Base-by-base conservation (phyloP, 1,139 yeast species). In the Meyerozyma elateridarum region DNA sequence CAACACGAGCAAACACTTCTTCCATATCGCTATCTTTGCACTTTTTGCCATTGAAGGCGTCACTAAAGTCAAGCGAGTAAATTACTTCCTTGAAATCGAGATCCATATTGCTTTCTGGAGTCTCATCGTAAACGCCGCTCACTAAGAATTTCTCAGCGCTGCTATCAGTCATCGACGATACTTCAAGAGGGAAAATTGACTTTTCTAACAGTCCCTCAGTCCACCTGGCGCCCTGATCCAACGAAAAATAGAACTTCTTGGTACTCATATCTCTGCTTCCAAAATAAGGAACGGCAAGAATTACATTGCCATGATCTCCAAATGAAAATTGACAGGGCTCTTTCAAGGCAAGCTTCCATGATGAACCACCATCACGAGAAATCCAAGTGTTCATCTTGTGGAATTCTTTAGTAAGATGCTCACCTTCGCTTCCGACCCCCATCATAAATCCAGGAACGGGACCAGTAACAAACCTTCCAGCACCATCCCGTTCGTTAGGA, bases 281-380 rank as follows among this genome's bases (percentile, higher is more conserved):
- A 29, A 53, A 52, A 39, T 56, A 65, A 12, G 79, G 79, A 5
- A 76, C 61, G 2, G 88, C 85, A 2, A 84, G 60, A 27, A 85
- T 70, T 4, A 85, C 54, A 51, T 85, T 85, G 31, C 95, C 96
- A 37, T 75, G 74, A 54, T 87, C 95, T 34, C 93, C 95, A 58
- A 79, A 81, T 0, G 81, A 66, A 42, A 73, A 79, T 4, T 67
- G 48, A 28, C 76, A 64, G 2, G 88, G 77, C 25, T 64, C 71
- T 25, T 76, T 74, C 16, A 78, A 48, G 0, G 78, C 73, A 36
- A 64, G 52, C 25, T 55, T 56, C 96, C 96, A 88, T 0, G 79
- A 60, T 6, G 69, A 54, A 15, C 96, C 96, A 22, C 88, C 91
- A 56, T 87, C 87, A 40, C 85, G 69, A 0, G 95, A 84, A 4